Evolutionary conservation across 2,329 filamentous ascomycete genomes (phyloP).

Genomic region (Penicillium sp.): DNA sequence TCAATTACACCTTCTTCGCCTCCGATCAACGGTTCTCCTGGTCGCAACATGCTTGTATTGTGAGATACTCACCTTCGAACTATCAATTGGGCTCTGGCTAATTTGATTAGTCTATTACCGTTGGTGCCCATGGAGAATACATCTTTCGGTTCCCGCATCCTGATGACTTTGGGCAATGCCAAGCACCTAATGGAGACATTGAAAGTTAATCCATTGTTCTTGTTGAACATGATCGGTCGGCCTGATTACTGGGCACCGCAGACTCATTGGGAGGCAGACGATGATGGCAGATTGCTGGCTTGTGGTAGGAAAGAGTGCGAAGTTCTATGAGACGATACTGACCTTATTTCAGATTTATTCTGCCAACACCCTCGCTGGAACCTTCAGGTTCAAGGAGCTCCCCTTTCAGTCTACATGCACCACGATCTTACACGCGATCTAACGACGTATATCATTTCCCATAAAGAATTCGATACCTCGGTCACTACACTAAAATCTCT

Average conservation of each 20-base stretch:
- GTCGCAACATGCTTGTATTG: slow-evolving; percentile 10
- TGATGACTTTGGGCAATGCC: slow-evolving; percentile 8
- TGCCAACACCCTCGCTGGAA: slow-evolving; percentile 19
- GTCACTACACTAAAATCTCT: slow-evolving; percentile 8
- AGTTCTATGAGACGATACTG: background rate
- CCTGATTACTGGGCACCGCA: slow-evolving; percentile 19
- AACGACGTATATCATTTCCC: slow-evolving; percentile 17
- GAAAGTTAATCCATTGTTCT: slow-evolving; percentile 9
- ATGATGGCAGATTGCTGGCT: slow-evolving; percentile 3
- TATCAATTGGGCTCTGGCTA: background rate
- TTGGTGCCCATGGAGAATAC: slow-evolving; percentile 12
- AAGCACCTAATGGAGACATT: slow-evolving; percentile 1
- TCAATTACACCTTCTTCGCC: background rate
- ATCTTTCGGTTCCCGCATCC: slow-evolving; percentile 9
- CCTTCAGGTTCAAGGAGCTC: slow-evolving; percentile 13
- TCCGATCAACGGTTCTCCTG: background rate
- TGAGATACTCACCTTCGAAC: background rate
- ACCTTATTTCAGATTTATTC: slow-evolving; percentile 8
- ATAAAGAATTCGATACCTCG: slow-evolving; percentile 10
- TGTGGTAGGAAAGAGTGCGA: slow-evolving; percentile 6
- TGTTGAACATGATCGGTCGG: slow-evolving; percentile 11
- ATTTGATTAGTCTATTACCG: slow-evolving; percentile 10
- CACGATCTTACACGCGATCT: slow-evolving; percentile 6
- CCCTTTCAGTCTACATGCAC: slow-evolving; percentile 14
- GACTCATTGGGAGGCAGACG: slow-evolving; percentile 11